Percentiles rank a stretch among this genome's conserved stretches.
Conservation (phyloP, 176 grass and related monocot species). For the Urochloa ruziziensis region DNA sequence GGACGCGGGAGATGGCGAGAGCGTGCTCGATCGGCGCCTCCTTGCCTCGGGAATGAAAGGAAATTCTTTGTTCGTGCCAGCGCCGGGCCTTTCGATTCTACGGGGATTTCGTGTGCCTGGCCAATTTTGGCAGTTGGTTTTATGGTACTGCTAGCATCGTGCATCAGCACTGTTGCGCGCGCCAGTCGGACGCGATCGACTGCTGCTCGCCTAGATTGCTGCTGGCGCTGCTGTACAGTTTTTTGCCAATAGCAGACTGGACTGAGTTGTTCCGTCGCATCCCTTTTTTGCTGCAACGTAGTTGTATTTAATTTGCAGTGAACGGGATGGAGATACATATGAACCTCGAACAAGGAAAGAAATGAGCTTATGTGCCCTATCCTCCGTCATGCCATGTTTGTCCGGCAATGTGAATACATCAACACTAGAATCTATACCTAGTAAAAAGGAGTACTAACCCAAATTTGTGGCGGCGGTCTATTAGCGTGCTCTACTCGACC, state of each 20-base stretch:
- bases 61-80: conserved; percentile 50
- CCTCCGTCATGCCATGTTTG: no score
- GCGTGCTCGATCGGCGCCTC: background rate
- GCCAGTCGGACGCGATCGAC: background rate
- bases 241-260: no score
- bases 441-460: no score
- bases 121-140: background rate
- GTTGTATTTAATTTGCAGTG: background rate
- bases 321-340: background rate
- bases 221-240: background rate
- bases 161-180: background rate
- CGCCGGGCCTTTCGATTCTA: conserved; percentile 29
- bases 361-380: no score
- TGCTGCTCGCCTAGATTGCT: background rate
- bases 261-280: background rate
- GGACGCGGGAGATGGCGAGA: no score
- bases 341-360: background rate
- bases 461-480: no score
- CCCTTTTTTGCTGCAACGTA: background rate
- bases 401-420: no score
- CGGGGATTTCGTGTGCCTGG: conserved; percentile 46
- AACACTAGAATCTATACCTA: no score
- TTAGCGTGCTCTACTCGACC: no score
- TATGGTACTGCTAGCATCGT: background rate
- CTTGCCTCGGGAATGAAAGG: conserved; percentile 71